A percentile compares a stretch with the other conserved stretches of the same genome.
phyloP scores from a whole-genome alignment of 1,139 yeast species.

The Saccharomyces hybrid region DNA sequence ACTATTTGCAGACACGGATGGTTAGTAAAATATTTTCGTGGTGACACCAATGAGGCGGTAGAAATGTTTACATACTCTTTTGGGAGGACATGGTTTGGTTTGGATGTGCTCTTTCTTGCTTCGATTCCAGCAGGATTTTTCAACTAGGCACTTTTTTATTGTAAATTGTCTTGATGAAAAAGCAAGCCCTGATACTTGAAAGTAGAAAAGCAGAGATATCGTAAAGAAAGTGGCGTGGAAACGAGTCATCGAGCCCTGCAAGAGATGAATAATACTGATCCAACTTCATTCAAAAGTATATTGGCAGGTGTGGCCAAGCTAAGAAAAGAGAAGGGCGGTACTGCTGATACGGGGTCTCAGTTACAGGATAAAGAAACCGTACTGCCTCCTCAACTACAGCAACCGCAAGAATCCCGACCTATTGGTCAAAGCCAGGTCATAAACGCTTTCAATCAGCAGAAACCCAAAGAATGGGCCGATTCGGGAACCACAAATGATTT shows the following conservation, averaged over 20 bases:
- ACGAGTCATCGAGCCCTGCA: not conserved
- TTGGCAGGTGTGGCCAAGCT: slow-evolving; percentile 53
- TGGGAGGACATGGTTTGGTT: slow-evolving; percentile 16
- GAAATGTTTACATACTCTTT: slow-evolving; percentile 16
- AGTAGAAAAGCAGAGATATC: not conserved
- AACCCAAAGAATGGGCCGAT: slow-evolving; percentile 1
- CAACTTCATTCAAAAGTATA: slow-evolving; percentile 57
- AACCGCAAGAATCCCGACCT: not conserved
- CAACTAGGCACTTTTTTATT: not conserved
- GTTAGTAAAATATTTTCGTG: slow-evolving; percentile 7
- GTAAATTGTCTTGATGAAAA: slow-evolving; percentile 5
- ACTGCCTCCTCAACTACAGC: not conserved
- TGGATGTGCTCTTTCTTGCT: not conserved
- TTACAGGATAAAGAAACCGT: not conserved
- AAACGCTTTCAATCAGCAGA: slow-evolving; percentile 24
- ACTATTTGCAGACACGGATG: slow-evolving; percentile 16
- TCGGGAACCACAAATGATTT: not conserved
- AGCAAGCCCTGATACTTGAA: not conserved
- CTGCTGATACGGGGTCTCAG: not conserved
- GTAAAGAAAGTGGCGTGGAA: not conserved
- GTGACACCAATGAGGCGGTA: not conserved
- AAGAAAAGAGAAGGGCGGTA: slow-evolving; percentile 23
- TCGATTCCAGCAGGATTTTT: not conserved
- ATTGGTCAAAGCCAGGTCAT: slow-evolving; percentile 9
- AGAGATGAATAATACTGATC: slow-evolving; percentile 34